Base-by-base conservation (phyloP, 495 filamentous ascomycete species). In the Penicillium maclennaniae region DNA sequence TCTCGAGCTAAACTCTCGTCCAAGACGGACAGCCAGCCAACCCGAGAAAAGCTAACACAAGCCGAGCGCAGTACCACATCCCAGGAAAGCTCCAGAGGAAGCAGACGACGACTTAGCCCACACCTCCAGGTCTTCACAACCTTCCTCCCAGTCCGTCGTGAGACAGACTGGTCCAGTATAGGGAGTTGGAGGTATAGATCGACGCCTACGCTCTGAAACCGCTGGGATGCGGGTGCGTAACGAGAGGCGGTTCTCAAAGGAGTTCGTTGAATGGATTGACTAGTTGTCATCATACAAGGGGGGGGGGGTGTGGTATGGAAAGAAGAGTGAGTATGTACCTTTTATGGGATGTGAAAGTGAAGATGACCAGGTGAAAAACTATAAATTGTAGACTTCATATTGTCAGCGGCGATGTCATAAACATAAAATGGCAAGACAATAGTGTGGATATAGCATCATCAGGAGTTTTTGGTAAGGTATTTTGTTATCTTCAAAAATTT, bases 261-360 rank as follows among this genome's bases (percentile, higher is more conserved):
- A 82, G 80, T 79, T 97, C 89, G 82, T 95, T 87, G 92, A 97
- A 97, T 97, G 92, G 92, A 97, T 97, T 88, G 85, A 90, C 92
- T 92, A 77, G 73, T 82, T 87, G 83, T 95, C 91, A 96, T 97
- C 92, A 87, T 87, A 70, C 76, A 69, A 66, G 51, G 46, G 51
- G 40, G 51, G 50, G 43, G 25, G 27, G 38, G 27, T 16, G 23
- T 23, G 23, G 51, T 54, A 37, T 51, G 20, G 9, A 36, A 25
- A 16, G 34, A 41, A 27, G 52, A 36, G 34, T 21, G 41, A n/a
- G 14, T 40, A 17, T 53, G 48, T 59, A 56, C 55, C 48, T 59
- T 56, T 40, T 34, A 4, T 12, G 3, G 0, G 15, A 26, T 44
- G 7, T 26, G 14, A 21, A 40, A 2, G 6, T 9, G 0, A 19